These are phyloP conservation scores for Croton laevigatus DNA, from an alignment of 441 rosid genomes.

Conservation along the genomic window DNA sequence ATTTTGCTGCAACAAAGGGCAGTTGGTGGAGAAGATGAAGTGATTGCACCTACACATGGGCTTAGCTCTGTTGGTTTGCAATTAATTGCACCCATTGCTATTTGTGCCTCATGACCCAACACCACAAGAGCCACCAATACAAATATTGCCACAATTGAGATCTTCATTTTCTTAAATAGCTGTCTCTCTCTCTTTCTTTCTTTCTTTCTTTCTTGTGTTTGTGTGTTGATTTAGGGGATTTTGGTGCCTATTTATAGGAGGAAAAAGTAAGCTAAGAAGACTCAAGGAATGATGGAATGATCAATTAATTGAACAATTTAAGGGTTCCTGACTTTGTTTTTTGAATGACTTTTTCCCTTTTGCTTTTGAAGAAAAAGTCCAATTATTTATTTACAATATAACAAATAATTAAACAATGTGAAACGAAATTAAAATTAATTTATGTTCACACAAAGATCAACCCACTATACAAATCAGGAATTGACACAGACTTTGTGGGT, in stretches of 20 bases:
- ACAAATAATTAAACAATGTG: neutral
- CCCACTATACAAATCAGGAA: neutral
- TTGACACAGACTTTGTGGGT: neutral
- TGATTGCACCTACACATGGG: slow-evolving; percentile 65
- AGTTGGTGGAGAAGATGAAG: slow-evolving; percentile 58
- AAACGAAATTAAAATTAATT: neutral
- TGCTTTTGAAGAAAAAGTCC: neutral
- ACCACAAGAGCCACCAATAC: slow-evolving; percentile 35
- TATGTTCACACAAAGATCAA: neutral
- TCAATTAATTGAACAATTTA: slow-evolving; percentile 4
- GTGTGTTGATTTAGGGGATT: slow-evolving; percentile 18
- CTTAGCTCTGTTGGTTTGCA: slow-evolving; percentile 67
- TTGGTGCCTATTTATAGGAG: slow-evolving; percentile 50
- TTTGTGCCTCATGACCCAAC: slow-evolving; percentile 32
- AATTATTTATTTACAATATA: too few relatives aligned
- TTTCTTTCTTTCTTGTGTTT: neutral
- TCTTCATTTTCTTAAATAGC: slow-evolving; percentile 38
- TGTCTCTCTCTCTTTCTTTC: neutral
- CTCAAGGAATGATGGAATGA: slow-evolving; percentile 3
- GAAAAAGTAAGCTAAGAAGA: slow-evolving; percentile 7
- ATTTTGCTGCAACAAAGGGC: slow-evolving; percentile 68
- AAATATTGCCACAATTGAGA: slow-evolving; percentile 30
- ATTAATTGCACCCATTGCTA: slow-evolving; percentile 48
- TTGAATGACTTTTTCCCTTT: too few relatives aligned
- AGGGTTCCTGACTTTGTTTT: neutral